Base-by-base conservation (phyloP, 2,329 filamentous ascomycete species). In the Fusarium verticillioides region DNA sequence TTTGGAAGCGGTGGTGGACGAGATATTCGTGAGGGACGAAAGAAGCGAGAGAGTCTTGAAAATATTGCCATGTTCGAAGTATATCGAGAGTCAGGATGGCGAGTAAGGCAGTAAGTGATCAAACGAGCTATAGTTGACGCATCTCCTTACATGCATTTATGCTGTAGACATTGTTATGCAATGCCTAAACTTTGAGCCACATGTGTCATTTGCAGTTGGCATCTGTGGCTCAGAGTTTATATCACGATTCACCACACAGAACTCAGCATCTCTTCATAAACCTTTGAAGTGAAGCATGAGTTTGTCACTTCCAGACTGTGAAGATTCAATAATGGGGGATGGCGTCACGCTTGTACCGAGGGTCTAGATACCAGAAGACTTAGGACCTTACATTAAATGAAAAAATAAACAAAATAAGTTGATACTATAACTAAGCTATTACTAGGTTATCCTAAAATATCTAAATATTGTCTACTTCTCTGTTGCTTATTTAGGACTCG, bases 301-400 rank as follows among this genome's bases (percentile, higher is more conserved):
- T 21, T 47, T 47, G 19, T 28, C 57, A 32, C 23, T 50, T 40
- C 18, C 18, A 28, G 36, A 12, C 42, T 56, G 28, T 56, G 64
- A 57, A 30, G 64, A 37, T 67, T 36, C 16, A 34, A 46, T 28
- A 46, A 57, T 66, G 57, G 52, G 66, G 46, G 43, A 36, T 32
- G 28, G 46, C 43, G 43, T 65, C 44, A n/a, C 44, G 19, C 26
- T 47, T 4, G 7, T 11, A 47, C 4, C 13, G 26, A 3, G 19
- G 7, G 9, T 47, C 19, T 11, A 15, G 9, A 21, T 21, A 13
- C 13, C 44, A n/a, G 19, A 47, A 47, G 26, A 28, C 18, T 46
- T 15, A 10, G 26, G 10, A 10, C 26, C 12, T 15, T 21, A 10
- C 26, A 28, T 5, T 15, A 10, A 12, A 21, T n/a, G 26, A 30